A percentile compares a stretch with the other conserved stretches of the same genome.
Evolutionary conservation across 345 rosid genomes (phyloP).

Genomic region (Salix exigua): DNA sequence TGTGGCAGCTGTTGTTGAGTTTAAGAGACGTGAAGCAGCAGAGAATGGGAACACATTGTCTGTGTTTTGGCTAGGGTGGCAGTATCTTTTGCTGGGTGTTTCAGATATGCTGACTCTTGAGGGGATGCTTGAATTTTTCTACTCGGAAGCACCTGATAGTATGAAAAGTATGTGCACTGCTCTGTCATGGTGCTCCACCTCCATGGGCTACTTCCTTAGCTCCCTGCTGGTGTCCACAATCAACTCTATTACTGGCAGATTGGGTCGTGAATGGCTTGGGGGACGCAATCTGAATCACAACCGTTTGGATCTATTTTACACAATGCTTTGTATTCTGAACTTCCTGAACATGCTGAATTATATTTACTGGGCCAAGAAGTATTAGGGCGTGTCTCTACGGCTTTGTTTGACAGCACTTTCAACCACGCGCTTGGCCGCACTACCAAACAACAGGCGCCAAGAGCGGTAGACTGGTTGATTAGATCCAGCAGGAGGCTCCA

Average conservation of each 20-base stretch:
- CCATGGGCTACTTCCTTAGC: slow-evolving; percentile 56
- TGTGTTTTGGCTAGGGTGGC: slow-evolving; percentile 53
- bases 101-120: slow-evolving; percentile 56
- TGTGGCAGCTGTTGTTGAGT: slow-evolving; percentile 44
- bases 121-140: slow-evolving; percentile 69
- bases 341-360: slow-evolving; percentile 41
- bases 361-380: slow-evolving; percentile 31
- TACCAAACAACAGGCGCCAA: too few species aligned
- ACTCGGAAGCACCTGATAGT: slow-evolving; percentile 44
- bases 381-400: not conserved
- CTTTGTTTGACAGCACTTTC: too few species aligned
- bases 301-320: slow-evolving; percentile 46
- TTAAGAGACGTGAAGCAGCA: slow-evolving; percentile 31
- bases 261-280: slow-evolving; percentile 43
- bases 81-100: slow-evolving; percentile 44
- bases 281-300: slow-evolving; percentile 35
- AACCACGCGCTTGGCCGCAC: too few species aligned
- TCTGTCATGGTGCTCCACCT: slow-evolving; percentile 53
- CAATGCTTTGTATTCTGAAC: slow-evolving; percentile 44
- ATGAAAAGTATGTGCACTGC: slow-evolving; percentile 54
- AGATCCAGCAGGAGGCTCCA: too few species aligned
- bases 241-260: slow-evolving; percentile 29
- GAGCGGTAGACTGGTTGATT: too few species aligned
- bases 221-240: slow-evolving; percentile 33
- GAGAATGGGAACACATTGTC: slow-evolving; percentile 22